Base-by-base conservation (phyloP, 2,329 filamentous ascomycete genomes). In the Ophiocordyceps camponoti-leonardi region DNA sequence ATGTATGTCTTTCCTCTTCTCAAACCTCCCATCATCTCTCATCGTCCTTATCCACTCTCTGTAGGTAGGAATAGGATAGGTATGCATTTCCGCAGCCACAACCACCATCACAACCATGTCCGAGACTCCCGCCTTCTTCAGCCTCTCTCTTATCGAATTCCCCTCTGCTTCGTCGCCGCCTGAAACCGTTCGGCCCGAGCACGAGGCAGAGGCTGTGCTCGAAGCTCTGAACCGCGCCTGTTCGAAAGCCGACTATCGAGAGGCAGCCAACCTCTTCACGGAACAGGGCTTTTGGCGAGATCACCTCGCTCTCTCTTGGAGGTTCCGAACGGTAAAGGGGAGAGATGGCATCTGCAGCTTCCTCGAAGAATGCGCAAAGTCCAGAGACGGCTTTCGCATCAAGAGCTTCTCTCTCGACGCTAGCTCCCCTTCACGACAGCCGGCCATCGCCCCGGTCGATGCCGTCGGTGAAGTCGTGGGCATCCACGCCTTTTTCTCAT, bases 201-300 rank as follows among this genome's bases (percentile, higher is more conserved):
- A 58, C 0, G 35, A 39, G 35, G 10, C 35, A 11, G 6, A 18
- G 11, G 53, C 58, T 1, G 48, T 69, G 6, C 51, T 73, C 13
- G 46, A 56, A 0, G 48, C 50, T 1, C 54, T 75, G 51, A 74
- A 73, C 51, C 47, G 58, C 8, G 55, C 57, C 1, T 48, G 77
- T 1, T 46, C 51, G 5, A 54, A 51, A 12, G 54, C 60, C 3
- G 60, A 72, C 44, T 53, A 62, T 40, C 35, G 50, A 2, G 52
- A 54, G 1, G 40, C 69, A 0, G 53, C 63, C 0, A 45, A 51
- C 1, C 58, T 74, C 4, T 69, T 76, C 42, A 52, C 63, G 3
- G 50, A 60, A 1, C 60, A 69, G 19, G 68, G 71, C 46, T 76
- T 67, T 57, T 79, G 74, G 75, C 67, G 75, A 10, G 75, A 79